Percentiles rank a stretch among this genome's conserved stretches.
Evolutionary conservation across 2,329 filamentous ascomycete genomes (phyloP).

Genomic region (Mycogone perniciosa): DNA sequence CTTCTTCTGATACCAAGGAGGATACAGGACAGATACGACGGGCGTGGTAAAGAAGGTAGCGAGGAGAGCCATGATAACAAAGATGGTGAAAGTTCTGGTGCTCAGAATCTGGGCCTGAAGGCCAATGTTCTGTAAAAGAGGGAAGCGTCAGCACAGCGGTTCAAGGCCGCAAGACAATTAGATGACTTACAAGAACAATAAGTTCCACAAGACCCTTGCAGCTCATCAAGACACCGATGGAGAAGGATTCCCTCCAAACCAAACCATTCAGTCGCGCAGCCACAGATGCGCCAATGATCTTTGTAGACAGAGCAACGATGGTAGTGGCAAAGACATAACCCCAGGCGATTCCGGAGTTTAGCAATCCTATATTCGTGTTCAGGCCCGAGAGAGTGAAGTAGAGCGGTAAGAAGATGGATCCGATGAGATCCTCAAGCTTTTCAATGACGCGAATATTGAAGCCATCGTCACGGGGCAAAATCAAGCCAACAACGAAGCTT

Average conservation of each 20-base stretch:
- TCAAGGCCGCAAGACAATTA: background rate
- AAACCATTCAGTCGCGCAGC: conserved; percentile 71
- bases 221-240: conserved; percentile 88
- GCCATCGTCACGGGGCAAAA: conserved; percentile 82
- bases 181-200: conserved; percentile 70
- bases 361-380: conserved; percentile 77
- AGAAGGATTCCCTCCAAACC: conserved; percentile 83
- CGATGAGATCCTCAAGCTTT: conserved; percentile 88
- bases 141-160: background rate
- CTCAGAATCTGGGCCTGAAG: conserved; percentile 77
- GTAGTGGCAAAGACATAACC: conserved; percentile 83
- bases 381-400: conserved; percentile 92
- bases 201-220: conserved; percentile 93
- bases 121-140: conserved; percentile 58
- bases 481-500: conserved; percentile 80
- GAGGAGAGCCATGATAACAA: conserved; percentile 86
- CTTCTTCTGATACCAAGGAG: conserved; percentile 52
- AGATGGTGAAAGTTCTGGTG: conserved; percentile 79
- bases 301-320: conserved; percentile 73
- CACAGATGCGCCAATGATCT: conserved; percentile 74
- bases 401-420: conserved; percentile 75
- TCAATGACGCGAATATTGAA: conserved; percentile 89
- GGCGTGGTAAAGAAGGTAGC: conserved; percentile 83
- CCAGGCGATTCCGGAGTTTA: conserved; percentile 79
- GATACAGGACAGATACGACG: conserved; percentile 66